A percentile compares a stretch with the other conserved stretches of the same genome.
These are phyloP conservation scores for Botrytis medusae DNA, from an alignment of 2,329 filamentous ascomycete species.

Conservation along the genomic window DNA sequence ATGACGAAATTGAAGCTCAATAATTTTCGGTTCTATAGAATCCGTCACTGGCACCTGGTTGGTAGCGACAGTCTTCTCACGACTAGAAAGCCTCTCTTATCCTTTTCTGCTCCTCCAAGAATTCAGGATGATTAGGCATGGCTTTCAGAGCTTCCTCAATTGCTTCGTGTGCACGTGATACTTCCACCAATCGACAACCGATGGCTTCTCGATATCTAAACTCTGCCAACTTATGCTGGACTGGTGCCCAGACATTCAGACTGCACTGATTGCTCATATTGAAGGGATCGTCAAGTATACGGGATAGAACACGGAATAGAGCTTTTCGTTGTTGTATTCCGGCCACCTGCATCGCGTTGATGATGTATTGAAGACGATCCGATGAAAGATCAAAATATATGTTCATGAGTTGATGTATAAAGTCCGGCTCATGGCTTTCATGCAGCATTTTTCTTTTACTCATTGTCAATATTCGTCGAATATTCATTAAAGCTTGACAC, in stretches of 20 bases:
- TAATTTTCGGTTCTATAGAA: neutral
- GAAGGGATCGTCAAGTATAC: neutral
- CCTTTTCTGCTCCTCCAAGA: neutral
- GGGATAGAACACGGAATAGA: neutral
- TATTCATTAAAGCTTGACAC: neutral
- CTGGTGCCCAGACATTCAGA: neutral
- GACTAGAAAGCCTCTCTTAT: neutral
- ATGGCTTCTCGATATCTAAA: neutral
- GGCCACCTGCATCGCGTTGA: neutral
- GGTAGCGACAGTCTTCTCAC: neutral
- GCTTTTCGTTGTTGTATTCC: neutral
- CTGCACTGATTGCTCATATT: neutral
- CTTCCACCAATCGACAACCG: neutral
- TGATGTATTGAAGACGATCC: neutral
- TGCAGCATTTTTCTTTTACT: neutral
- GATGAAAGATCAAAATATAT: neutral
- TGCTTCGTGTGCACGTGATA: neutral
- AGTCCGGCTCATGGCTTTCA: neutral
- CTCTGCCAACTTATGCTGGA: neutral
- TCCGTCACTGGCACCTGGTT: neutral
- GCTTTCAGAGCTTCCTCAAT: neutral
- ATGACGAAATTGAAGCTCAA: neutral
- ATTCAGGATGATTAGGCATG: neutral
- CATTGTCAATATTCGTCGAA: neutral
- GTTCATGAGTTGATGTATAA: neutral